Conservation (phyloP, 345 rosid species). For the Anastatica hierochuntica region DNA sequence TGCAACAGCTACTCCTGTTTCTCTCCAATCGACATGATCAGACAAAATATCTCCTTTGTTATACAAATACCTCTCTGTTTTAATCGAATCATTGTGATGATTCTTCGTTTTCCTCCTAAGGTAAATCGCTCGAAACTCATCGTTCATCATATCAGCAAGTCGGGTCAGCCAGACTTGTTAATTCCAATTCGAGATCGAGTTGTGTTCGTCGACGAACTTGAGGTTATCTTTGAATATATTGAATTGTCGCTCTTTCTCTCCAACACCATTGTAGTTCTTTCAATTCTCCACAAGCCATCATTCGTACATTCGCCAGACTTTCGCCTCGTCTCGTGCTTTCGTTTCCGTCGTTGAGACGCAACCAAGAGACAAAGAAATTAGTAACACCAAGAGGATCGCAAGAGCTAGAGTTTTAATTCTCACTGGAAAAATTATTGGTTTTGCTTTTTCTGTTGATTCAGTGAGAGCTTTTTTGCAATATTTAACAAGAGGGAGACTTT, state of each 20-base stretch:
- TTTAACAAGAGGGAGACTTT: too few species aligned
- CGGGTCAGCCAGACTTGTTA: conserved; percentile 42
- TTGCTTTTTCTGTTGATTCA: neutral
- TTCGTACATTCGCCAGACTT: conserved; percentile 28
- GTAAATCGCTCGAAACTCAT: conserved; percentile 35
- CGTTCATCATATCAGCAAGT: conserved; percentile 58
- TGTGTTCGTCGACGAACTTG: conserved; percentile 39
- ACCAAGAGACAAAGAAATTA: neutral
- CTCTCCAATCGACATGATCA: conserved; percentile 37
- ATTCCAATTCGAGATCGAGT: conserved; percentile 22
- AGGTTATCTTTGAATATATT: conserved; percentile 50
- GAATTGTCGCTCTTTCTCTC: conserved; percentile 49
- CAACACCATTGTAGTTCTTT: conserved; percentile 40
- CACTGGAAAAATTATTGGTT: neutral
- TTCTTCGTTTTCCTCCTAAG: conserved; percentile 20
- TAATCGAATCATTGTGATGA: neutral
- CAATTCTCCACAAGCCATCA: conserved; percentile 41
- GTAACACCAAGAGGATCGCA: neutral
- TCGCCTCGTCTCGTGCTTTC: neutral
- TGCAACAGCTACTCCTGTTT: conserved; percentile 31
- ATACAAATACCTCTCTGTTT: conserved; percentile 22
- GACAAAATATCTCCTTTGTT: conserved; percentile 31
- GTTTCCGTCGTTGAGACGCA: neutral
- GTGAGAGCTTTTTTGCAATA: neutral
- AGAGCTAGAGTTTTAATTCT: neutral